Conservation (phyloP, 495 filamentous ascomycete species). For the Penicillium bovifimosum region DNA sequence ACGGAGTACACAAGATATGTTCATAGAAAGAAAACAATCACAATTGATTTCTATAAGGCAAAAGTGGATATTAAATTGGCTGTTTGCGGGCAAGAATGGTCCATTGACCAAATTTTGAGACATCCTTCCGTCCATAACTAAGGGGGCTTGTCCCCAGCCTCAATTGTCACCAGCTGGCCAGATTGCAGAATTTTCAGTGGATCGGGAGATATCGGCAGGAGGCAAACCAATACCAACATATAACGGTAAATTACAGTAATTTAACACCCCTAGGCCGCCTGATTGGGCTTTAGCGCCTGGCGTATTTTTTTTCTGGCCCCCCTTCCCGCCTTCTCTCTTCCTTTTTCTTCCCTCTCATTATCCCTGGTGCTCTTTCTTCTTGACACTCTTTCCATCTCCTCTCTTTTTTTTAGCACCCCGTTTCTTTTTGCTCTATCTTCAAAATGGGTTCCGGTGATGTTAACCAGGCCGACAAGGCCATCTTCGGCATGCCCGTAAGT, state of each 20-base stretch:
- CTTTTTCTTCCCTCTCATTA: constrained; percentile 30
- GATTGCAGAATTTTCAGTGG: constrained; percentile 23
- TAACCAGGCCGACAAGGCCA: constrained; percentile 61
- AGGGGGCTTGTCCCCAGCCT: background rate
- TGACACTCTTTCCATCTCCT: constrained; percentile 40
- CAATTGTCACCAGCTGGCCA: constrained; percentile 6
- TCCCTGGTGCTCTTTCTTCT: constrained; percentile 36
- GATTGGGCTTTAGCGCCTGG: constrained; percentile 33
- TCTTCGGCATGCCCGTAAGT: constrained; percentile 80
- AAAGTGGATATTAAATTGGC: background rate
- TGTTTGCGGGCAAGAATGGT: background rate
- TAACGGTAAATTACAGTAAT: constrained; percentile 14
- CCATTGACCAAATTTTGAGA: background rate
- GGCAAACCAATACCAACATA: constrained; percentile 10
- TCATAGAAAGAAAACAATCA: background rate
- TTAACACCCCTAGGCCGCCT: constrained; percentile 11
- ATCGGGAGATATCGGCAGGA: constrained; percentile 45
- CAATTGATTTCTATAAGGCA: background rate
- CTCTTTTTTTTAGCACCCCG: constrained; percentile 33
- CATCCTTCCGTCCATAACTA: background rate
- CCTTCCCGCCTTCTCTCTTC: constrained; percentile 33
- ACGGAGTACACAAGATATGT: no score
- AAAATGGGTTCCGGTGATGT: constrained; percentile 48
- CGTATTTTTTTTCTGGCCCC: constrained; percentile 36
- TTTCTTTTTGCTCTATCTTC: constrained; percentile 40